phyloP scores from a whole-genome alignment of 495 filamentous ascomycete genomes.

The Xylaria grammica region DNA sequence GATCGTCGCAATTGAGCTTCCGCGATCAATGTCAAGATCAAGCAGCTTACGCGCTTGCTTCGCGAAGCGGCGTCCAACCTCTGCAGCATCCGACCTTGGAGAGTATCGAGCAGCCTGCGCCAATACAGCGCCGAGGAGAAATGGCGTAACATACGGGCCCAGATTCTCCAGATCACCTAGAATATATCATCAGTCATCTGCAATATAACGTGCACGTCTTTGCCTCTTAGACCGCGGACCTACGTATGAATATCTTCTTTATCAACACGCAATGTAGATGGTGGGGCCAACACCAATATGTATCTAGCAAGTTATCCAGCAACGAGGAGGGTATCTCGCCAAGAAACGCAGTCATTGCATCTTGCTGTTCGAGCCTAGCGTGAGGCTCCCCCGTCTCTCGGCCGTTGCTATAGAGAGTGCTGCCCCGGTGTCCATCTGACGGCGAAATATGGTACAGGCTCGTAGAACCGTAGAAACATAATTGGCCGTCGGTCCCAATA shows the following conservation, averaged over 20 bases:
- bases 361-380: not conserved
- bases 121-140: conserved; percentile 1
- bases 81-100: conserved; percentile 1
- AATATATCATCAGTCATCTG: not conserved
- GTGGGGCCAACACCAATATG: conserved; percentile 15
- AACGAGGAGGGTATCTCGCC: not conserved
- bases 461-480: conserved; percentile 6
- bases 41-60: conserved; percentile 27
- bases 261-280: conserved; percentile 11
- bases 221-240: not conserved
- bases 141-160: conserved; percentile 3
- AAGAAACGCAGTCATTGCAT: not conserved
- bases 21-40: conserved; percentile 25
- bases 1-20: conserved; percentile 45
- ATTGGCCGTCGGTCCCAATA: conserved; percentile 3
- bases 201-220: not conserved
- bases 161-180: not conserved
- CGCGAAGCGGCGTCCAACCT: conserved; percentile 7
- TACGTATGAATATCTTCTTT: conserved; percentile 2
- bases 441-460: conserved; percentile 9
- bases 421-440: conserved; percentile 2
- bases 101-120: conserved; percentile 7
- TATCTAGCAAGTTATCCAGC: not conserved
- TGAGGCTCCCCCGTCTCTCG: not conserved
- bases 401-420: not conserved